A percentile compares a stretch with the other conserved stretches of the same genome.
phyloP scores from a whole-genome alignment of 2,329 filamentous ascomycete species.

The Helotiales sp. region DNA sequence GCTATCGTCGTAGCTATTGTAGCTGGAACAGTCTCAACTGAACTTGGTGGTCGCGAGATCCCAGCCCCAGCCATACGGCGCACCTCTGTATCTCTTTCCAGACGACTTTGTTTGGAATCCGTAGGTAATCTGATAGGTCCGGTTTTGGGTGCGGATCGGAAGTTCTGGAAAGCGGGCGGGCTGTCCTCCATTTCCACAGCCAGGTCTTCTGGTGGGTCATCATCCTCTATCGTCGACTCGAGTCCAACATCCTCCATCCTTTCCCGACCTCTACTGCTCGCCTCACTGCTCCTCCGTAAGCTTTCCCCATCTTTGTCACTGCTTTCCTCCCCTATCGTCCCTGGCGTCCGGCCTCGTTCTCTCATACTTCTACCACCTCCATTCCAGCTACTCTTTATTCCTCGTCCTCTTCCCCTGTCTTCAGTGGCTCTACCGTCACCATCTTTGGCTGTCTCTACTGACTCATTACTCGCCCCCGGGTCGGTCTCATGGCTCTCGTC shows the following conservation, averaged over 20 bases:
- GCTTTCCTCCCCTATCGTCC: constrained; percentile 45
- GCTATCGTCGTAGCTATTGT: constrained; percentile 62
- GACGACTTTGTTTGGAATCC: constrained; percentile 30
- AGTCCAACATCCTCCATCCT: constrained; percentile 86
- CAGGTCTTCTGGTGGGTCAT: constrained; percentile 66
- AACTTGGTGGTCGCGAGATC: constrained; percentile 39
- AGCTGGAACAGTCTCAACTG: constrained; percentile 54
- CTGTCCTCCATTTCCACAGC: constrained; percentile 57
- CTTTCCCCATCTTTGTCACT: constrained; percentile 40
- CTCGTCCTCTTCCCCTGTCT: constrained; percentile 51
- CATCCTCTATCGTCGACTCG: constrained; percentile 66
- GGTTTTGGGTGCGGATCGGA: constrained; percentile 44
- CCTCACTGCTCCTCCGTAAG: constrained; percentile 36
- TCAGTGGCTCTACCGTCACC: constrained; percentile 49
- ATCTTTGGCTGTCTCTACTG: constrained; percentile 59
- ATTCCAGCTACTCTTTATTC: constrained; percentile 70
- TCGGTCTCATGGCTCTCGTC: constrained; percentile 87
- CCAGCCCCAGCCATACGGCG: constrained; percentile 22
- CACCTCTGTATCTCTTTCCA: constrained; percentile 35
- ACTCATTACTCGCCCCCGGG: constrained; percentile 65
- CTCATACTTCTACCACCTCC: constrained; percentile 47
- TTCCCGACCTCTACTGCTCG: constrained; percentile 59
- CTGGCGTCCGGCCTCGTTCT: constrained; percentile 37
- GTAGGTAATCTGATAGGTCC: constrained; percentile 41
- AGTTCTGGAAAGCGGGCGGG: constrained; percentile 67